Conservation (phyloP, 176 grass and related monocot genomes). For the Saccharum spontaneum region DNA sequence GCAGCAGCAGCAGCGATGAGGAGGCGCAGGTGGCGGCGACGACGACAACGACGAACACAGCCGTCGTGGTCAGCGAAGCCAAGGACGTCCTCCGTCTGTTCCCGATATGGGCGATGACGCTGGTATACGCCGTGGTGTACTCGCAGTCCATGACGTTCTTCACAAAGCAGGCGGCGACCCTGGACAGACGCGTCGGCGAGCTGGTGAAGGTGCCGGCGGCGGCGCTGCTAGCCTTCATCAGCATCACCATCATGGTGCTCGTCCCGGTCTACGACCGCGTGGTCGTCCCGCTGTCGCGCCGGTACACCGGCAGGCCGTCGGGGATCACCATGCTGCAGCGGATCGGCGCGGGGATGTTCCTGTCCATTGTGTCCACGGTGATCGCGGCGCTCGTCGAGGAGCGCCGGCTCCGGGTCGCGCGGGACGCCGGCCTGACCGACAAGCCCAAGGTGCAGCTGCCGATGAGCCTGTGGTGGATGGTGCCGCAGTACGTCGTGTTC, state of each 20-base stretch:
- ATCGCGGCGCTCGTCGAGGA: not conserved
- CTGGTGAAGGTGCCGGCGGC: not conserved
- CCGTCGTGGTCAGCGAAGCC: not conserved
- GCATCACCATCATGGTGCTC: not conserved
- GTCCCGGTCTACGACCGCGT: not conserved
- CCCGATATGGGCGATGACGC: not conserved
- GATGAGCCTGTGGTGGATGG: constrained; percentile 91
- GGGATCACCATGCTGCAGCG: not conserved
- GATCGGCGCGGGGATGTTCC: not conserved
- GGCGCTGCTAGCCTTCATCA: not conserved
- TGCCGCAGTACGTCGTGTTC: constrained; percentile 51
- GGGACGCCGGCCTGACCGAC: not conserved
- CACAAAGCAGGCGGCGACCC: not conserved
- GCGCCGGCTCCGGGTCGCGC: not conserved
- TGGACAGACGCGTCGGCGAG: not conserved
- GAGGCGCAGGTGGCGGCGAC: not conserved
- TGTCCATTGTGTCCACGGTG: not conserved
- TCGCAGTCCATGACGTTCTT: not conserved
- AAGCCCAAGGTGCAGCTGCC: constrained; percentile 28
- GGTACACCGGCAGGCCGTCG: not conserved
- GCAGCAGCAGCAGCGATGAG: not conserved
- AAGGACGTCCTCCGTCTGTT: not conserved
- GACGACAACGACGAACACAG: not conserved
- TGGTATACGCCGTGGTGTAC: not conserved
- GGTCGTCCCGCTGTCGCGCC: not conserved